Base-by-base conservation (phyloP, 2,329 filamentous ascomycete genomes). In the Phaeophleospora eucalypticola region DNA sequence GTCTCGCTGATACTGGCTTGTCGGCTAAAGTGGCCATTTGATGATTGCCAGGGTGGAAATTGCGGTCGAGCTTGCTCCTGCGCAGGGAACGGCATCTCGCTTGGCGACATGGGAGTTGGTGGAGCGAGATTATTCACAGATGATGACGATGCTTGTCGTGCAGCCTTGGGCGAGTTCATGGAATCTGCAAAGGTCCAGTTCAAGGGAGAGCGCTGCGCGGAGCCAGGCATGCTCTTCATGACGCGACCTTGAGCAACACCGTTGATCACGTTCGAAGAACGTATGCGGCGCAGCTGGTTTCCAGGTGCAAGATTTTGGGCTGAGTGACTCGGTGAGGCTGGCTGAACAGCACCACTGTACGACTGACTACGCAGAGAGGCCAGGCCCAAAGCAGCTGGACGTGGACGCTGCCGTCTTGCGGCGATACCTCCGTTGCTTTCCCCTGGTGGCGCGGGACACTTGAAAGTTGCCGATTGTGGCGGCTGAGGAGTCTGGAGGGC, bases 231-330 rank as follows among this genome's bases (percentile, higher is more conserved):
- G 1, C 66, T 62, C 51, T 77, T 77, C 51, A 73, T 71, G 18
- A 77, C 66, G 36, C 73, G 71, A 15, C 73, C 71, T 19, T 64
- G 60, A 4, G 59, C 63, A 45, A 68, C 56, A 40, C 62, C 66
- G n/a, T 65, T 53, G 46, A 75, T 65, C 9, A 71, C 70, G 37
- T 68, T 71, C 12, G 72, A 71, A 10, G 73, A 76, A 41, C 71
- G 65, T 41, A 76, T 76, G 20, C 72, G 69, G 27, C 73, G 71
- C 12, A 76, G 62, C 34, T 52, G 80, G 89, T 53, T 85, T 78
- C 59, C 86, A 89, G 68, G 83, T 82, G 48, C 45, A 21, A 14
- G 85, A 84, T 36, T 84, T 32, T 54, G 48, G 15, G 41, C 40
- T 83, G 2, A 65, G 89, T 45, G 34, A 24, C 54, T 53, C 2